Conservation (phyloP, 2,329 filamentous ascomycete species). For the Cytospora paraplurivora region DNA sequence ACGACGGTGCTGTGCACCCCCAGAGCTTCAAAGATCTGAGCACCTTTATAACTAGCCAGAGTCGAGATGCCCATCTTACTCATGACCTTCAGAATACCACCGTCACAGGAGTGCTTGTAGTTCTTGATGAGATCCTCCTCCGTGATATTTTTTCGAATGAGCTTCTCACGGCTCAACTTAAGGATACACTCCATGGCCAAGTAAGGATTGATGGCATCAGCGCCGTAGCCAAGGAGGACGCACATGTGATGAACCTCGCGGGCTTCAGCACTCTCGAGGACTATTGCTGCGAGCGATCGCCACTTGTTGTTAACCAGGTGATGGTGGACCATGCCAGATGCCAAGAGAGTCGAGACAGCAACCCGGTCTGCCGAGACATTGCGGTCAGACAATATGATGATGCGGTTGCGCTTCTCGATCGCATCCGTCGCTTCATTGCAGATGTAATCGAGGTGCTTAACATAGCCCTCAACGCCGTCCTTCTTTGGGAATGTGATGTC, state of each 20-base stretch:
- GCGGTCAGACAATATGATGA: constrained; percentile 88
- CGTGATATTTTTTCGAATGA: constrained; percentile 86
- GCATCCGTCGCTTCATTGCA: constrained; percentile 82
- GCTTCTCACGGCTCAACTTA: constrained; percentile 90
- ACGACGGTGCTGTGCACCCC: constrained; percentile 91
- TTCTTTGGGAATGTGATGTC: constrained; percentile 92
- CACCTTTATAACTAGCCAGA: constrained; percentile 93
- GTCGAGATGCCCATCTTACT: constrained; percentile 99
- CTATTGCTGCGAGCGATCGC: constrained; percentile 82
- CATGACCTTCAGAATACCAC: constrained; percentile 98
- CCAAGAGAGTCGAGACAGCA: constrained; percentile 81
- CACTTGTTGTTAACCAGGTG: constrained; percentile 95
- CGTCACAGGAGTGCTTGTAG: constrained; percentile 95
- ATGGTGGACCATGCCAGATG: constrained; percentile 92
- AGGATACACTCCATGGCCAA: constrained; percentile 94
- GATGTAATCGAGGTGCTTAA: constrained; percentile 84
- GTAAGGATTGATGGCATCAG: constrained; percentile 92
- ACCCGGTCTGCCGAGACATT: constrained; percentile 81
- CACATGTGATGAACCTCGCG: constrained; percentile 99
- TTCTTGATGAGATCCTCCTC: constrained; percentile 86
- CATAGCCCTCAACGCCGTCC: constrained; percentile 80
- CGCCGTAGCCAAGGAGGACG: constrained; percentile 94
- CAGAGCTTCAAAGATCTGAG: constrained; percentile 95
- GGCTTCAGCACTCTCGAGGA: constrained; percentile 92
- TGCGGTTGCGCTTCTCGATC: constrained; percentile 79